A percentile compares a stretch with the other conserved stretches of the same genome.
These are phyloP conservation scores for Acer saccharum DNA, from an alignment of 345 rosid genomes.

Conservation along the genomic window DNA sequence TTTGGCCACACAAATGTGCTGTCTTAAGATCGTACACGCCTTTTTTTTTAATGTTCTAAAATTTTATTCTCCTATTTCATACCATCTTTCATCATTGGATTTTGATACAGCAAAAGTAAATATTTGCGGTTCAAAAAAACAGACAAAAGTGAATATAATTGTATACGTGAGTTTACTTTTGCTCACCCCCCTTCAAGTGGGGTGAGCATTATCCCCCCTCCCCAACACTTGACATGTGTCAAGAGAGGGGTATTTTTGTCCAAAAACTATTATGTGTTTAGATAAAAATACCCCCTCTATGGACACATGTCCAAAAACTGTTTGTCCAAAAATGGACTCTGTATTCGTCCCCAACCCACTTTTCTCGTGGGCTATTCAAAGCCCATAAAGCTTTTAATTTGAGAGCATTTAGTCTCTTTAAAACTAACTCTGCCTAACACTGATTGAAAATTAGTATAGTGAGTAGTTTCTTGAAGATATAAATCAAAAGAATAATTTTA, in stretches of 20 bases:
- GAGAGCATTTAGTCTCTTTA: neutral
- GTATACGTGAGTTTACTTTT: no score
- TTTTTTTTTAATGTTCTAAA: neutral
- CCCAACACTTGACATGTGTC: no score
- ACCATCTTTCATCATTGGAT: neutral
- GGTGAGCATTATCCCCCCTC: no score
- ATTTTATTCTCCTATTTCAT: neutral
- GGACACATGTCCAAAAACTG: no score
- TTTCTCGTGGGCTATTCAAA: neutral
- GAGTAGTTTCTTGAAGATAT: neutral
- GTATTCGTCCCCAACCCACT: neutral
- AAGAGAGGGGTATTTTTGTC: no score
- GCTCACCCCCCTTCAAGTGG: no score
- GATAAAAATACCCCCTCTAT: no score
- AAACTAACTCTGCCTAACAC: neutral
- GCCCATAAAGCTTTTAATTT: neutral
- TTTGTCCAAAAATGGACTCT: no score
- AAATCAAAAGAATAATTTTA: no score
- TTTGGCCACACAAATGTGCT: neutral
- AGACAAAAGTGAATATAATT: neutral
- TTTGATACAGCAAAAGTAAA: neutral
- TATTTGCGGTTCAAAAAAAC: neutral
- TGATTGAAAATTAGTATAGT: no score
- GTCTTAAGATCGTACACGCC: neutral
- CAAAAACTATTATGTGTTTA: no score